Base-by-base conservation (phyloP, 495 filamentous ascomycete genomes). In the Penicillium riverlandense region DNA sequence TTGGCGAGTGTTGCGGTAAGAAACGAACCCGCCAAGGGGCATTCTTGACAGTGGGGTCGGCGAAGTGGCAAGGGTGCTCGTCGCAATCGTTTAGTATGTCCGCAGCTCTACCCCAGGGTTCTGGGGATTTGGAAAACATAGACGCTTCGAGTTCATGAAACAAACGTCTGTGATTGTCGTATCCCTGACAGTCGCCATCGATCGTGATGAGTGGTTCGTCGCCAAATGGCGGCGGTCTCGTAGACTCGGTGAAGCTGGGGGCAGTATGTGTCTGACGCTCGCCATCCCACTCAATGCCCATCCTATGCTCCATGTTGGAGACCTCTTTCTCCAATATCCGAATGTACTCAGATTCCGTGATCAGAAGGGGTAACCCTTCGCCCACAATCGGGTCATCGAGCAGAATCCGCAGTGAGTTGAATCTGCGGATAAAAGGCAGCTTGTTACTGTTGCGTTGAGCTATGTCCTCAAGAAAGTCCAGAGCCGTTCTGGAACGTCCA, bases 51-150 rank as follows among this genome's bases (percentile, higher is more conserved):
- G 22, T 4, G 22, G 22, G 22, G 22, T 22, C 22, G 22, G 22
- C 22, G 4, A 22, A 22, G 22, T 22, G 22, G 22, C 22, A 22
- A 22, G 22, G 22, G 3, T 4, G 22, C 22, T 22, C 22, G 22
- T 65, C 63, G 29, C 57, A 43, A 8, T 72, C 61, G 41, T 66
- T 52, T n/a, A 72, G 49, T 16, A 62, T 30, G 10, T 63, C 47
- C 8, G 47, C 50, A 35, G 70, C 54, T 10, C 40, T 40, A 5
- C 47, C 47, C 10, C 69, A 49, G 11, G 64, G 52, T 3, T 41
- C 29, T 16, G 28, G 32, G 10, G 60, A 70, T 15, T 54, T 62
- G 11, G 66, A 68, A 34, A 54, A 60, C n/a, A 66, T 65, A 34
- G 53, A 49, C 7, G 48, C 47, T 29, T 47, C 29, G 10, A 72